Base-by-base conservation (phyloP, 805 yeast genomes). In the Lipomyces starkeyi region DNA sequence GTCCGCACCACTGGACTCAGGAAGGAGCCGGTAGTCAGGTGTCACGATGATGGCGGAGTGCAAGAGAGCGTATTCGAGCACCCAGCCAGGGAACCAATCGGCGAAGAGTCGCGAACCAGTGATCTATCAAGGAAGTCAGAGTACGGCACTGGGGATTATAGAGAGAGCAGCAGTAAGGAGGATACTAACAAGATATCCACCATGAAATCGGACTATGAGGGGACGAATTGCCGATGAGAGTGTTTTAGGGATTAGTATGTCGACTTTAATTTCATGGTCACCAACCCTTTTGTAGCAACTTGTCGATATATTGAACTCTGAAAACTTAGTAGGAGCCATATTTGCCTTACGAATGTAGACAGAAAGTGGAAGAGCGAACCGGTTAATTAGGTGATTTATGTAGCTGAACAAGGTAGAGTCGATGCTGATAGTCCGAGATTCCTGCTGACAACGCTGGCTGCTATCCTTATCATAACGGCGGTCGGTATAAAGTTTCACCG, bases 81-180 rank as follows among this genome's bases (percentile, higher is more conserved):
- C 53, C 69, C 69, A 66, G 5, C 47, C 14, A 2, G 61, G 57
- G 52, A 62, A 47, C 59, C 60, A 66, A 7, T 53, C 63, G n/a
- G 59, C 59, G 5, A 58, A 59, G 32, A 40, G 35, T 8, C 66
- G 53, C n/a, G 66, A 58, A 32, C 69, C 69, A 40, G 63, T 32
- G 25, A 66, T 55, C 69, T 66, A 32, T 8, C 4, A 32, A 49
- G 7, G n/a, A 57, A 0, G 29, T 29, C 27, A 17, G 13, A 29
- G 34, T 34, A 13, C 57, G 37, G 13, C 35, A 32, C 29, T 20
- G 13, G 4, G 20, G 43, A 25, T 32, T 14, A 40, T 14, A 14
- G 25, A 17, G 32, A 25, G n/a, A 29, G 3, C 37, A 27, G 13
- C 35, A 13, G 47, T 17, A 25, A 29, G 14, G 17, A 14, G 22